Evolutionary conservation across 106 monocot genomes (phyloP).

Genomic region (Phalaenopsis equestris): DNA sequence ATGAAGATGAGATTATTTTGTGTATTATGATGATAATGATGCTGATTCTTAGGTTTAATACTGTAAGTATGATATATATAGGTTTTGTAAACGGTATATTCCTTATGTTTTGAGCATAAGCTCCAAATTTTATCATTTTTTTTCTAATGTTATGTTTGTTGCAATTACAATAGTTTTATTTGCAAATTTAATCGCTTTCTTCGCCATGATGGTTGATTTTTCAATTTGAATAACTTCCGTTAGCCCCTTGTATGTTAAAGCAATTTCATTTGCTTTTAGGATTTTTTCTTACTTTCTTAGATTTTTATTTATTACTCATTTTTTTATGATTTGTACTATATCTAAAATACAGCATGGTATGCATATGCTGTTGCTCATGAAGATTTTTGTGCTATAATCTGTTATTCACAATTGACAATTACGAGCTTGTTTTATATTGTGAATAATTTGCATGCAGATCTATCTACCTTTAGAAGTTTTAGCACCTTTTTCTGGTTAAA

Average conservation of each 20-base stretch:
- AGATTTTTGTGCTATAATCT: neutral
- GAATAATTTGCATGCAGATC: neutral
- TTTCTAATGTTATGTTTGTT: neutral
- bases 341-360: neutral
- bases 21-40: neutral
- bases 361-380: neutral
- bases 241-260: neutral
- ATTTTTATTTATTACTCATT: neutral
- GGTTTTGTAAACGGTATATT: neutral
- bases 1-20: too few species aligned
- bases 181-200: neutral
- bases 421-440: neutral
- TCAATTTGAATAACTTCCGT: neutral
- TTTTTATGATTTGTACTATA: neutral
- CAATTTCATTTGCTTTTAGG: neutral
- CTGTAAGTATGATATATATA: neutral
- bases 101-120: neutral
- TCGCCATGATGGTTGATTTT: neutral
- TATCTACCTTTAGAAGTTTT: neutral
- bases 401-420: neutral
- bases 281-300: neutral
- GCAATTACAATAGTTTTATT: neutral
- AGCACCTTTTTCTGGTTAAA: neutral
- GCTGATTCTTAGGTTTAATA: neutral
- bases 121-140: neutral